Evolutionary conservation across 2,329 filamentous ascomycete genomes (phyloP).

Genomic region (Neonectria coccinea): DNA sequence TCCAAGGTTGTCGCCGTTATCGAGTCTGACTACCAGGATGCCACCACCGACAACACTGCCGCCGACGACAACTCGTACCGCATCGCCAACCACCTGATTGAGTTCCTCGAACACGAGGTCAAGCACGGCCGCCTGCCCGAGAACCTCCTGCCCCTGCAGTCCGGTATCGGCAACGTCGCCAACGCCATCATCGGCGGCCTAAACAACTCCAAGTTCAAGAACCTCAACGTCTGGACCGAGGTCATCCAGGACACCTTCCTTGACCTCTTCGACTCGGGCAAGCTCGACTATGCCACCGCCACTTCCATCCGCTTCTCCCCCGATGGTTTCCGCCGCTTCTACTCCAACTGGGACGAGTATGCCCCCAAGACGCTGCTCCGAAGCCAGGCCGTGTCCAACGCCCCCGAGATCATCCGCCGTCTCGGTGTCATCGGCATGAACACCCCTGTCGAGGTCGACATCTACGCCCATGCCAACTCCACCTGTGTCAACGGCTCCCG

Average conservation of each 20-base stretch:
- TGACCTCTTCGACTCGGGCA: slow-evolving; percentile 89
- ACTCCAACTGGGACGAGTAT: slow-evolving; percentile 85
- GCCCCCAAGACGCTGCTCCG: slow-evolving; percentile 85
- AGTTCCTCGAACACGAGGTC: slow-evolving; percentile 87
- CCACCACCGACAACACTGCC: slow-evolving; percentile 78
- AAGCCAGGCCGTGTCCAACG: slow-evolving; percentile 89
- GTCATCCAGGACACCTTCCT: slow-evolving; percentile 94
- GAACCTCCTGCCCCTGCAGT: slow-evolving; percentile 84
- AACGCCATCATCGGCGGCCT: slow-evolving; percentile 91
- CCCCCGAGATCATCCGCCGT: slow-evolving; percentile 88
- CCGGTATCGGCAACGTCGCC: slow-evolving; percentile 92
- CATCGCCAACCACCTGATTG: slow-evolving; percentile 84
- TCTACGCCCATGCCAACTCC: slow-evolving; percentile 92
- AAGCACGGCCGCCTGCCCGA: slow-evolving; percentile 79
- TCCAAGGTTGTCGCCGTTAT: slow-evolving; percentile 87
- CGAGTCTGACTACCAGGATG: slow-evolving; percentile 86
- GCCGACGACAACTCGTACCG: slow-evolving; percentile 78
- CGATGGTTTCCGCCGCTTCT: slow-evolving; percentile 91
- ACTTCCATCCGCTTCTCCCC: slow-evolving; percentile 93
- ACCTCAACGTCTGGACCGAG: slow-evolving; percentile 93
- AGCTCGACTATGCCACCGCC: slow-evolving; percentile 89
- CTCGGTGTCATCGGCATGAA: slow-evolving; percentile 95
- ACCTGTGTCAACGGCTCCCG: slow-evolving; percentile 90
- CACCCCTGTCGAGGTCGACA: slow-evolving; percentile 93
- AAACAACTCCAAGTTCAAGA: slow-evolving; percentile 82